phyloP scores from a whole-genome alignment of 2,329 filamentous ascomycete species.

The Hawksworthiomyces lignivorus region DNA sequence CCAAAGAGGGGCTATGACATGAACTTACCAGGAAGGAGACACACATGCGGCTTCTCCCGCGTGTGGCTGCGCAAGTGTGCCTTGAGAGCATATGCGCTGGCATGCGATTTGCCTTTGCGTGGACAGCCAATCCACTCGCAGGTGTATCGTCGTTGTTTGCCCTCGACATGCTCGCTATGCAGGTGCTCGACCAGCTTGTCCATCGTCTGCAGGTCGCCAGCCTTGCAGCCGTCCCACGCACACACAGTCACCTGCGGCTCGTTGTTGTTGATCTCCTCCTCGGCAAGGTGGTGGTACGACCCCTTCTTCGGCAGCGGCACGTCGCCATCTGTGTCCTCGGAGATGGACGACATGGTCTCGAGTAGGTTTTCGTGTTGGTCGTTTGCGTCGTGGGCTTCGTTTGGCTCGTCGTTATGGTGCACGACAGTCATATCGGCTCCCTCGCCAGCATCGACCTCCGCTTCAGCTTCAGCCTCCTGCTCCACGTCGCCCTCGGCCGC shows the following conservation, averaged over 20 bases:
- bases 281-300: slow-evolving; percentile 42
- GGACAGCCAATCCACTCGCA: slow-evolving; percentile 93
- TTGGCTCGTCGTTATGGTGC: not conserved
- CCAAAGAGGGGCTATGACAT: slow-evolving; percentile 18
- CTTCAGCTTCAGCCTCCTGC: slow-evolving; percentile 15
- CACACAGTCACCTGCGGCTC: slow-evolving; percentile 73
- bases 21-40: slow-evolving; percentile 73
- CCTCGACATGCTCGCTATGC: slow-evolving; percentile 90
- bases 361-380: slow-evolving; percentile 38
- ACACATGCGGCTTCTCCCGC: slow-evolving; percentile 97
- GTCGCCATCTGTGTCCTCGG: slow-evolving; percentile 83
- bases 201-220: slow-evolving; percentile 70
- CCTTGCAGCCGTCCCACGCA: slow-evolving; percentile 68
- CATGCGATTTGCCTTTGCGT: slow-evolving; percentile 83
- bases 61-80: slow-evolving; percentile 98
- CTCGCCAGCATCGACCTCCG: not conserved
- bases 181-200: slow-evolving; percentile 75
- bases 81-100: slow-evolving; percentile 89
- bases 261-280: slow-evolving; percentile 69
- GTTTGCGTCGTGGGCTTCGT: slow-evolving; percentile 28
- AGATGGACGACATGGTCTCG: slow-evolving; percentile 63
- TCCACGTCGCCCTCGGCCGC: slow-evolving; percentile 21
- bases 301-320: slow-evolving; percentile 40
- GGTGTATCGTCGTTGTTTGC: slow-evolving; percentile 91
- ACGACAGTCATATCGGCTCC: not conserved